Evolutionary conservation across 164 flowering plant species (phyloP).

Genomic region (Stephania cephalantha): DNA sequence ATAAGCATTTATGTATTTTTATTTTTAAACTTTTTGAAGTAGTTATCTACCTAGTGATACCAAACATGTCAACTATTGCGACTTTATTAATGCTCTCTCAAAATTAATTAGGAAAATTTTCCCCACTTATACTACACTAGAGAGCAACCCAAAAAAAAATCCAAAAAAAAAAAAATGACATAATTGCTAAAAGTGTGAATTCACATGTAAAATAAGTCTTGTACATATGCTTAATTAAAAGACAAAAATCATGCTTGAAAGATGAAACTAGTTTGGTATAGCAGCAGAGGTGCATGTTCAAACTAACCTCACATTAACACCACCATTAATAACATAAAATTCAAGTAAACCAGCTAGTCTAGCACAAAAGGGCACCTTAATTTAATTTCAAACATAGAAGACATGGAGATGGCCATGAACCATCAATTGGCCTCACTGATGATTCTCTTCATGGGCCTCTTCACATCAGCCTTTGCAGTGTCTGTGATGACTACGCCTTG

Average conservation of each 20-base stretch:
- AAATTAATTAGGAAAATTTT: no score
- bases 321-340: constrained; percentile 8
- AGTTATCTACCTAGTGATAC: no score
- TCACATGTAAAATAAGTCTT: no score
- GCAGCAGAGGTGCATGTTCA: constrained; percentile 32
- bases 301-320: constrained; percentile 19
- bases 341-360: background rate
- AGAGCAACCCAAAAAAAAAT: no score
- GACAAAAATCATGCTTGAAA: constrained; percentile 23
- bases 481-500: background rate
- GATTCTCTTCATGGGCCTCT: constrained; percentile 18
- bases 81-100: no score
- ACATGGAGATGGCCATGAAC: constrained; percentile 13
- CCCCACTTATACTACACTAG: no score
- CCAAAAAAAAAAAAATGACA: no score
- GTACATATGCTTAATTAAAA: no score
- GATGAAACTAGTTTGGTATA: constrained; percentile 32
- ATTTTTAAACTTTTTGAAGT: no score
- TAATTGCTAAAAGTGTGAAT: no score
- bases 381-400: background rate
- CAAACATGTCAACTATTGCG: no score
- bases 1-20: no score
- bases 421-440: constrained; percentile 2
- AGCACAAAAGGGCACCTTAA: background rate
- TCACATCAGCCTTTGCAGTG: constrained; percentile 17